Conservation (phyloP, 345 rosid genomes). For the Gossypium stocksii region DNA sequence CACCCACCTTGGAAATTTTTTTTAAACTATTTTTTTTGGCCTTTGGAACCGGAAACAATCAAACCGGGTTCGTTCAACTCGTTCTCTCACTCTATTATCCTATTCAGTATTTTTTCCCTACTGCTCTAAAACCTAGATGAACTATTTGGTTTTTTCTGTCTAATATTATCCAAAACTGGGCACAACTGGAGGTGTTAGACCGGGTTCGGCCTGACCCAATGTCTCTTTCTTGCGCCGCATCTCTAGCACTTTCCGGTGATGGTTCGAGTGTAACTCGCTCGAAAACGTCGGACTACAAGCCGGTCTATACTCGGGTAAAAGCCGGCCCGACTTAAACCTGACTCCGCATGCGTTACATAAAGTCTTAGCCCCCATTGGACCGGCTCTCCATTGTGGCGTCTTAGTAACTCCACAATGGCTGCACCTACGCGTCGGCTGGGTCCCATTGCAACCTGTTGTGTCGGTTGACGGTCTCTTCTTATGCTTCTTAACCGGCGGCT, state of each 20-base stretch:
- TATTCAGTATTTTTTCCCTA: neutral
- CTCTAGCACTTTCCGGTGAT: conserved; percentile 84
- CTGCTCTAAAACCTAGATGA: neutral
- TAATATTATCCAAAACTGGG: conserved; percentile 49
- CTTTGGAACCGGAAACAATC: conserved; percentile 15
- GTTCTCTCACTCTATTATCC: conserved; percentile 9
- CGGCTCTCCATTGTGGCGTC: conserved; percentile 96
- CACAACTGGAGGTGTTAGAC: conserved; percentile 28
- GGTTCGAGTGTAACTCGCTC: conserved; percentile 70
- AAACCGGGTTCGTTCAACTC: conserved; percentile 24
- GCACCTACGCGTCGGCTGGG: conserved; percentile 51
- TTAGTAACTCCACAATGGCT: conserved; percentile 89
- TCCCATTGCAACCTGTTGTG: conserved; percentile 13
- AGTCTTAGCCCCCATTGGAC: conserved; percentile 85
- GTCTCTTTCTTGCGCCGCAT: conserved; percentile 59
- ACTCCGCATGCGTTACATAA: conserved; percentile 95
- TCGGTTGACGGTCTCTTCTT: conserved; percentile 27
- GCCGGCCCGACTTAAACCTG: conserved; percentile 83
- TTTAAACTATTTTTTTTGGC: conserved; percentile 4
- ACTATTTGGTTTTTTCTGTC: neutral
- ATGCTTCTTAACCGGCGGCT: conserved; percentile 31
- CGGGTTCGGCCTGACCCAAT: conserved; percentile 29
- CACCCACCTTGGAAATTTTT: conserved; percentile 28
- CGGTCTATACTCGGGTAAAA: conserved; percentile 85
- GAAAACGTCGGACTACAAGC: conserved; percentile 92